A percentile compares a stretch with the other conserved stretches of the same genome.
phyloP scores from a whole-genome alignment of 2,329 filamentous ascomycete species.

The Cladosporium sp. region DNA sequence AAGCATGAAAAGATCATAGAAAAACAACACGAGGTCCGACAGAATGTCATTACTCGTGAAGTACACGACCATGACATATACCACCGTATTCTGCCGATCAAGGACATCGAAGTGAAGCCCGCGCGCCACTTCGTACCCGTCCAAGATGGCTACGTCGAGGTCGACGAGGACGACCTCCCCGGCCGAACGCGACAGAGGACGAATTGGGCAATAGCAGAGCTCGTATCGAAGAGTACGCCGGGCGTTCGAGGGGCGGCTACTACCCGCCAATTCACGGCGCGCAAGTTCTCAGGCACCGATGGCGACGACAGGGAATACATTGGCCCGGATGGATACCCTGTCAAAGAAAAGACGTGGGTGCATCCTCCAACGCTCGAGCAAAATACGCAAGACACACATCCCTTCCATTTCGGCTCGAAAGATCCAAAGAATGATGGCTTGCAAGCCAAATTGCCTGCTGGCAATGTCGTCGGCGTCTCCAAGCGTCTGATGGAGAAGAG shows the following conservation, averaged over 20 bases:
- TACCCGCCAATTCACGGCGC: slow-evolving; percentile 31
- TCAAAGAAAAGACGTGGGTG: slow-evolving; percentile 43
- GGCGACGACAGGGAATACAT: slow-evolving; percentile 38
- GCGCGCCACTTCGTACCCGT: slow-evolving; percentile 48
- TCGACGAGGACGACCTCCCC: slow-evolving; percentile 41
- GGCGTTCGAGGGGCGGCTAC: neutral
- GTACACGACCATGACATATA: slow-evolving; percentile 52
- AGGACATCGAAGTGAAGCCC: slow-evolving; percentile 51
- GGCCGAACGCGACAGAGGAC: slow-evolving; percentile 23
- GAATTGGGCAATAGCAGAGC: slow-evolving; percentile 33
- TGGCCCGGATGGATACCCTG: slow-evolving; percentile 37
- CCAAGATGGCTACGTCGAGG: slow-evolving; percentile 39
- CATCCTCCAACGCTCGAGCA: slow-evolving; percentile 41
- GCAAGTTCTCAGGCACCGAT: slow-evolving; percentile 35
- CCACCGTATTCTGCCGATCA: slow-evolving; percentile 51
- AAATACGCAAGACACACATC: slow-evolving; percentile 32
- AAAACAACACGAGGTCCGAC: slow-evolving; percentile 42
- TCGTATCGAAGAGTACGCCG: slow-evolving; percentile 22
- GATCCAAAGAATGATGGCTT: slow-evolving; percentile 22
- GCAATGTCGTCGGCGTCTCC: slow-evolving; percentile 20
- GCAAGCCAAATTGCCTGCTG: slow-evolving; percentile 17
- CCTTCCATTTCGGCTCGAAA: slow-evolving; percentile 27
- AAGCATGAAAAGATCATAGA: slow-evolving; percentile 47
- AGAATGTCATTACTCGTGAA: slow-evolving; percentile 49
- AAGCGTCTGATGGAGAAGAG: slow-evolving; percentile 17